Percentiles rank a stretch among this genome's conserved stretches.
Conservation (phyloP, 1,284 basidiomycete species). For the Ceratobasidium sp. region DNA sequence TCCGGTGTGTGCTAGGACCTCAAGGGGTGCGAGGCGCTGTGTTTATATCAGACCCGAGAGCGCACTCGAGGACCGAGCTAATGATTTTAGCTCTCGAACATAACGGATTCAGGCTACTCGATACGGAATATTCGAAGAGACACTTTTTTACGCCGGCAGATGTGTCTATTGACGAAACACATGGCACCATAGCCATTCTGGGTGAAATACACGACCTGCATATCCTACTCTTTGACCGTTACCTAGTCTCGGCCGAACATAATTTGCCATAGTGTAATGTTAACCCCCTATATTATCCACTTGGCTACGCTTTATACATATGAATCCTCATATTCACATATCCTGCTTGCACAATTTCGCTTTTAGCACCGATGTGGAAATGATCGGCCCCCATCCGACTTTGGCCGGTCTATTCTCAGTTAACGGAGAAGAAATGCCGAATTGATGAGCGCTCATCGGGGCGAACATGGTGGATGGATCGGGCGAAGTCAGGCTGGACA, state of each 20-base stretch:
- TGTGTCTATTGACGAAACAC: constrained; percentile 20
- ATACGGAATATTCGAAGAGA: not conserved
- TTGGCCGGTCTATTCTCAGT: not conserved
- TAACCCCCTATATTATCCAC: not conserved
- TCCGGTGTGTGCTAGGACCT: constrained; percentile 16
- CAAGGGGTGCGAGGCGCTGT: constrained; percentile 22
- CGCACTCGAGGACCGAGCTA: not conserved
- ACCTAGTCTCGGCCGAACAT: not conserved
- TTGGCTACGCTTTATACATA: not conserved
- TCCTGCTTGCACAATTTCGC: not conserved
- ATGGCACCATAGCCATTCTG: constrained; percentile 17
- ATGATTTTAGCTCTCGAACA: constrained; percentile 1
- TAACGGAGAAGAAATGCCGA: constrained; percentile 16
- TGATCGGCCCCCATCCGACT: not conserved
- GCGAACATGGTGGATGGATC: not conserved
- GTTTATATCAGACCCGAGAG: constrained; percentile 21
- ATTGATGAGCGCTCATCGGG: constrained; percentile 17
- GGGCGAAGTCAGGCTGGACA: constrained; percentile 16
- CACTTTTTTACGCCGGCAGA: not conserved
- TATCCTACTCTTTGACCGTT: constrained; percentile 13
- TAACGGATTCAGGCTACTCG: not conserved
- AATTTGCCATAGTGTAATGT: constrained; percentile 4
- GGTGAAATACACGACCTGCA: constrained; percentile 6
- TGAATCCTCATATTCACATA: not conserved
- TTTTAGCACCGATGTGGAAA: not conserved